phyloP scores from a whole-genome alignment of 2,329 filamentous ascomycete species.

The Xylariaceae sp. region DNA sequence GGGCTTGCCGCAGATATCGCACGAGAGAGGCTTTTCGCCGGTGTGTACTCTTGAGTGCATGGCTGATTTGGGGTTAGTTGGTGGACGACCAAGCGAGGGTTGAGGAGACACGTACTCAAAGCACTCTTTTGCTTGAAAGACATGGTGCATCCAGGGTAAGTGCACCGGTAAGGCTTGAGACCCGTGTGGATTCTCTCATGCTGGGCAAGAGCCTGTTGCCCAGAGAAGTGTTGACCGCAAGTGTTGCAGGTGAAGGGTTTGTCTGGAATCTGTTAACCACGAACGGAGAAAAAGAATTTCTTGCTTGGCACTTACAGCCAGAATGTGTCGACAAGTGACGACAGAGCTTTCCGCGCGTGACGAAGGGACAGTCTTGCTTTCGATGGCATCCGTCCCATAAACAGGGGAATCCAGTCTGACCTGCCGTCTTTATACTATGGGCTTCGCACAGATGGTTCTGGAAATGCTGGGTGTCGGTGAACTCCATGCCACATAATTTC shows the following conservation, averaged over 20 bases:
- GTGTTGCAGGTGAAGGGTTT: slow-evolving; percentile 54
- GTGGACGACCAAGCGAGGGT: neutral
- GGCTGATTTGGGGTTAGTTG: slow-evolving; percentile 41
- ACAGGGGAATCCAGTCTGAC: slow-evolving; percentile 30
- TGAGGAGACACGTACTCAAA: slow-evolving; percentile 45
- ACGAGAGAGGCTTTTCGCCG: slow-evolving; percentile 57
- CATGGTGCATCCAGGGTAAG: slow-evolving; percentile 45
- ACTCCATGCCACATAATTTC: slow-evolving; percentile 25
- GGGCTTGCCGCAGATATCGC: slow-evolving; percentile 51
- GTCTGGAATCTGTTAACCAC: slow-evolving; percentile 36
- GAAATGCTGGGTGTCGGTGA: slow-evolving; percentile 22
- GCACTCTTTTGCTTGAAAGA: slow-evolving; percentile 63
- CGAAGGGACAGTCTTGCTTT: slow-evolving; percentile 25
- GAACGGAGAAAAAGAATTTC: neutral
- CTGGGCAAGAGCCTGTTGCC: slow-evolving; percentile 62
- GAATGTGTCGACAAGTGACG: slow-evolving; percentile 35
- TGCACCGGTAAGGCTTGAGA: slow-evolving; percentile 58
- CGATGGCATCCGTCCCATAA: slow-evolving; percentile 31
- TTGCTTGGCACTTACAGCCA: slow-evolving; percentile 18
- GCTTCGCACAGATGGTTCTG: slow-evolving; percentile 27
- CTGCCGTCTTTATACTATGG: slow-evolving; percentile 25
- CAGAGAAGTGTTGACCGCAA: slow-evolving; percentile 57
- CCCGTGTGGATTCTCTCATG: slow-evolving; percentile 63
- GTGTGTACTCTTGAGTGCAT: slow-evolving; percentile 64
- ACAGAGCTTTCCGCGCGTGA: slow-evolving; percentile 31